These are phyloP conservation scores for Asterophora parasitica DNA, from an alignment of 768 basidiomycete species.

Conservation along the genomic window DNA sequence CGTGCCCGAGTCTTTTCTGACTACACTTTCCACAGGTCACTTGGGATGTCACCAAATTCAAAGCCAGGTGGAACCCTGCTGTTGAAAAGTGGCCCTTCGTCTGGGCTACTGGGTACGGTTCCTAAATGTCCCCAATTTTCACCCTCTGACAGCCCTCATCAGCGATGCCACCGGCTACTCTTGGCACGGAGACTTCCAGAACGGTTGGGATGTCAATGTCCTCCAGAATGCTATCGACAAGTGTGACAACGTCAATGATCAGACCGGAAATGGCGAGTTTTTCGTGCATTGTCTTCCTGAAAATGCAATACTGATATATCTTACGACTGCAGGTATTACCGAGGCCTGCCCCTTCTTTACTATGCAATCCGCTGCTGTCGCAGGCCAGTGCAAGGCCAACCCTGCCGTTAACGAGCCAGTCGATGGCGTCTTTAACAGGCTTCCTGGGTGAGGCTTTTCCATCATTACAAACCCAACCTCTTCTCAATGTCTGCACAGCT, in stretches of 20 bases:
- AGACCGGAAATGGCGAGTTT: constrained; percentile 24
- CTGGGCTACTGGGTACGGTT: constrained; percentile 37
- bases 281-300: not conserved
- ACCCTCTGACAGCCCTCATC: not conserved
- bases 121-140: not conserved
- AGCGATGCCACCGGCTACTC: constrained; percentile 52
- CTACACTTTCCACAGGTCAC: constrained; percentile 28
- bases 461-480: too few species aligned
- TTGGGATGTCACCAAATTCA: constrained; percentile 33
- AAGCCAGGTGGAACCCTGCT: constrained; percentile 30
- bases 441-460: constrained; percentile 25
- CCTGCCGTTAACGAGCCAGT: constrained; percentile 27
- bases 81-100: constrained; percentile 38
- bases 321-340: constrained; percentile 24
- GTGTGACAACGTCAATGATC: constrained; percentile 36
- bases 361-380: constrained; percentile 21
- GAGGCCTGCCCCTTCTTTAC: constrained; percentile 37
- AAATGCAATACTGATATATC: not conserved
- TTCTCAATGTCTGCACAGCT: constrained; percentile 19
- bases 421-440: constrained; percentile 19
- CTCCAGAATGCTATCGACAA: constrained; percentile 43
- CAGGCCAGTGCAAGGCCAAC: constrained; percentile 27
- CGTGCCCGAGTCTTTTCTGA: too few species aligned
- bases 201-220: constrained; percentile 45
- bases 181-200: constrained; percentile 43